Evolutionary conservation across 352 stramenopile genomes (phyloP).

Genomic region (Pythium aquatile): DNA sequence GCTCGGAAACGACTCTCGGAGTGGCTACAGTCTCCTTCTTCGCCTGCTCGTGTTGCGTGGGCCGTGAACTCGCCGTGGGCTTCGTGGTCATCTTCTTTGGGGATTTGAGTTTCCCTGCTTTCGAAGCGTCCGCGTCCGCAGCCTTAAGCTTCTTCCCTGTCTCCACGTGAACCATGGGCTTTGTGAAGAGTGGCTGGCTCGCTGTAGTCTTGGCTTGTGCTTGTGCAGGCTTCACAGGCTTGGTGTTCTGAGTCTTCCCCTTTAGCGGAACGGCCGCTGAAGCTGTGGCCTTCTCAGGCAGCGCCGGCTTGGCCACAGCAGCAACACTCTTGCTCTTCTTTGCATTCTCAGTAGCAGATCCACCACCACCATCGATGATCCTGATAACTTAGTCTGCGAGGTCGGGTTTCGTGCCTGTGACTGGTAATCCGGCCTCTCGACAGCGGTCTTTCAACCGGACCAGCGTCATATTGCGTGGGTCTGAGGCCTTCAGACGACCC

Average conservation of each 20-base stretch:
- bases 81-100: background rate
- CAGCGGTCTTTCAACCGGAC: slow-evolving; percentile 21
- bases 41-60: background rate
- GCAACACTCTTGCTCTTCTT: background rate
- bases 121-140: background rate
- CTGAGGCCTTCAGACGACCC: slow-evolving; percentile 16
- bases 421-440: slow-evolving; percentile 15
- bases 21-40: background rate
- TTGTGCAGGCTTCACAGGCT: no score
- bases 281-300: background rate
- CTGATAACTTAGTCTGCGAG: slow-evolving; percentile 17
- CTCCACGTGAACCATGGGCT: no score
- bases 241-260: background rate
- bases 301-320: background rate
- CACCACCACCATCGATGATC: slow-evolving; percentile 8
- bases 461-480: slow-evolving; percentile 19
- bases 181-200: no score
- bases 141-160: background rate
- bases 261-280: background rate
- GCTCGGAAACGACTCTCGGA: background rate
- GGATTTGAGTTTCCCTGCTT: background rate
- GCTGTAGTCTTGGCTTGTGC: no score
- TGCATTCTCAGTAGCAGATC: no score
- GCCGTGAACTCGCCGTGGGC: background rate
- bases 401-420: slow-evolving; percentile 21